These are phyloP conservation scores for Didymella lethalis DNA, from an alignment of 2,329 filamentous ascomycete species.

Conservation along the genomic window DNA sequence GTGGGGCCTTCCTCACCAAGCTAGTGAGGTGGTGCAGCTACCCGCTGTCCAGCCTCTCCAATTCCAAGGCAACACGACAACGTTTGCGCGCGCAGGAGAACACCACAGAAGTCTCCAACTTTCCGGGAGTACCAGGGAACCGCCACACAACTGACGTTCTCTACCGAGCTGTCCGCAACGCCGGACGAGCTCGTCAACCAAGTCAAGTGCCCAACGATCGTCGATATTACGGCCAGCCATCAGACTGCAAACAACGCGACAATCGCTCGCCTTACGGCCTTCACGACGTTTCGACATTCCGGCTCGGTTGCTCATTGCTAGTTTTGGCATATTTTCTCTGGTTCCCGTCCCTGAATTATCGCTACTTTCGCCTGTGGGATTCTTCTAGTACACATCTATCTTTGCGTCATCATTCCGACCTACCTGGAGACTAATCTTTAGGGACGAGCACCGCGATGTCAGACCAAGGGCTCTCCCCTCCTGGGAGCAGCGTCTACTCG, in stretches of 20 bases:
- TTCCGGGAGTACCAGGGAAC: constrained; percentile 25
- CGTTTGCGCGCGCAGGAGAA: constrained; percentile 21
- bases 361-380: constrained; percentile 11
- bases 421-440: constrained; percentile 1
- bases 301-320: constrained; percentile 20
- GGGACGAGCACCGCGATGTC: constrained; percentile 35
- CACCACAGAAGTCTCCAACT: constrained; percentile 11
- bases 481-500: constrained; percentile 75
- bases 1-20: constrained; percentile 30
- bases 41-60: constrained; percentile 25
- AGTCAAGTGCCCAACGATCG: constrained; percentile 23
- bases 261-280: constrained; percentile 29
- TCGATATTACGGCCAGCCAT: constrained; percentile 31
- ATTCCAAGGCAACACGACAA: constrained; percentile 26
- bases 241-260: constrained; percentile 23
- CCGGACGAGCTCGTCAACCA: constrained; percentile 42
- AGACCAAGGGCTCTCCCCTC: constrained; percentile 63
- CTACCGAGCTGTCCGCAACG: constrained; percentile 43
- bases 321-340: constrained; percentile 23
- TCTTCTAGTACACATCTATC: constrained; percentile 19
- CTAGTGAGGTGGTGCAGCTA: constrained; percentile 37
- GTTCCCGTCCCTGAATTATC: constrained; percentile 20
- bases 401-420: constrained; percentile 17
- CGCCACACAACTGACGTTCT: constrained; percentile 37
- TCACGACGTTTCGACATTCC: constrained; percentile 45